Base-by-base conservation (phyloP, 331 rosid species). In the Dryas integrifolia region DNA sequence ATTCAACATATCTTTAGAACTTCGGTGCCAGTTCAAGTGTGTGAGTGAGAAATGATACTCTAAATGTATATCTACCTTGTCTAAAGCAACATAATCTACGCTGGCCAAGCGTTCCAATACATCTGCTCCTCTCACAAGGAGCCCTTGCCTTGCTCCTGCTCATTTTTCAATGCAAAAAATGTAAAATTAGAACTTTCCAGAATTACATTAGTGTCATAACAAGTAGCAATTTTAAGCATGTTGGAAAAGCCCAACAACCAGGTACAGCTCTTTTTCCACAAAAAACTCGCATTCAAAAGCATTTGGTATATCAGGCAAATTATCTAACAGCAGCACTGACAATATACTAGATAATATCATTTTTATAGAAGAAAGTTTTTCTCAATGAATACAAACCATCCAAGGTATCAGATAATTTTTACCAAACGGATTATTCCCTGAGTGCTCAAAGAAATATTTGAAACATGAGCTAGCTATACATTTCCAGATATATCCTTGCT, bases 71-170 rank as follows among this genome's bases (percentile, higher is more conserved):
- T 49, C 67, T 80, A 92, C 99, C 93, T 95, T 95, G 84, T 95
- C 98, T 52, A 95, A 79, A 74, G 99, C 98, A 46, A 95, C 76
- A 71, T 82, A 89, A 74, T 92, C 87, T 78, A 92, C 76, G 72
- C 80, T 52, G 45, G 99, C 92, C 83, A 95, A 82, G 79, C 97
- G 92, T 81, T 95, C 96, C 57, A 92, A 84, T 55, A 92, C 96
- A 88, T 95, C 98, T 76, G 98, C 99, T 67, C 99, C 97, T 83
- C 99, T 79, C 55, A 92, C 85, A 76, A 95, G 89, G 84, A 95
- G 97, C 76, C 98, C 99, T 75, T 87, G 92, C 85, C 93, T 88
- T 80, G 97, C 99, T 79, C 99, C 99, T 95, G 88, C 63, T 79
- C 78, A 84, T 73, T 67, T 77, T 72, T 71, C 18, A 24, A 52